Evolutionary conservation across 2,329 filamentous ascomycete genomes (phyloP).

Genomic region (Plectosphaerella cucumerina): DNA sequence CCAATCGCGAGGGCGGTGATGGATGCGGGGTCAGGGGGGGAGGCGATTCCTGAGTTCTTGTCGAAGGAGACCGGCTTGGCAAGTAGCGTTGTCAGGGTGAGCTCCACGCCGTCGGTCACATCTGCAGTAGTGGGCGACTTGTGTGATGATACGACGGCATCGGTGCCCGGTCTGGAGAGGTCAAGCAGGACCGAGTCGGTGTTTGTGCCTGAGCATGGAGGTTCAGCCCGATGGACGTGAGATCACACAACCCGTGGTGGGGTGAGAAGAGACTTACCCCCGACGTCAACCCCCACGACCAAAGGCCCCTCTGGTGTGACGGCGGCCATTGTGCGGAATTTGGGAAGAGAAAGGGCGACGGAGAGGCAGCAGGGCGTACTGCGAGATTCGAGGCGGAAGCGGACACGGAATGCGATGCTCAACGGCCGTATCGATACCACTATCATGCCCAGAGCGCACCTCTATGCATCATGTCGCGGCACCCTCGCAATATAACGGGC

Average conservation of each 20-base stretch:
- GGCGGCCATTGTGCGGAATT: not conserved
- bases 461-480: too few species aligned
- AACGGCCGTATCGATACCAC: too few species aligned
- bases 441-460: too few species aligned
- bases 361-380: not conserved
- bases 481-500: too few species aligned
- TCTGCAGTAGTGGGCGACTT: slow-evolving; percentile 45
- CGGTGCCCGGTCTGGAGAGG: slow-evolving; percentile 8
- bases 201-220: slow-evolving; percentile 36
- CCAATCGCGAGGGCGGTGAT: slow-evolving; percentile 49
- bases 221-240: not conserved
- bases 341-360: not conserved
- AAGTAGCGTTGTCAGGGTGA: slow-evolving; percentile 40
- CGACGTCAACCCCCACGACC: slow-evolving; percentile 13
- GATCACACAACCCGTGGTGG: not conserved
- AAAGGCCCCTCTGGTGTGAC: slow-evolving; percentile 6
- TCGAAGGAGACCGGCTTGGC: not conserved
- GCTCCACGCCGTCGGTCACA: slow-evolving; percentile 41
- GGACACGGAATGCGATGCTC: too few species aligned
- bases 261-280: slow-evolving; percentile 6
- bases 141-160: slow-evolving; percentile 20
- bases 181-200: slow-evolving; percentile 50
- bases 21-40: slow-evolving; percentile 23
- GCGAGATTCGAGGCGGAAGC: too few species aligned
- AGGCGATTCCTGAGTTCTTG: slow-evolving; percentile 1